Percentiles rank a stretch among this genome's conserved stretches.
phyloP scores from a whole-genome alignment of 352 stramenopile genomes.

The Globisporangium alternatum region DNA sequence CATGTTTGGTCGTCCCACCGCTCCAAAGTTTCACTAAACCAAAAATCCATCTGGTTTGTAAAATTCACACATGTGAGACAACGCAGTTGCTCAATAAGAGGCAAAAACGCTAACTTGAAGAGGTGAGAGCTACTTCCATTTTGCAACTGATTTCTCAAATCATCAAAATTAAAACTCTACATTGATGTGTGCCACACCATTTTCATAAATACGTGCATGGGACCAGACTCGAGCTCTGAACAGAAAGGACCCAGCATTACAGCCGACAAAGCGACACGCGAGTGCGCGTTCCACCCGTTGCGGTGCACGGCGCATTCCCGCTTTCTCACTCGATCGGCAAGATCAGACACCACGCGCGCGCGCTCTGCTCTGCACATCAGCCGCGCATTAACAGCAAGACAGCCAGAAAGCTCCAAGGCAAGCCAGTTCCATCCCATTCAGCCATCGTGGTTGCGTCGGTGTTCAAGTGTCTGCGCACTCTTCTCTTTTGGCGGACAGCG shows the following conservation, averaged over 20 bases:
- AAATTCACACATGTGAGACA: neutral
- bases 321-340: neutral
- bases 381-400: neutral
- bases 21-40: neutral
- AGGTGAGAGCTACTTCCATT: neutral
- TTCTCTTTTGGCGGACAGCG: constrained; percentile 5
- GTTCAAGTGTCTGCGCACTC: neutral
- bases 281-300: neutral
- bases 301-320: neutral
- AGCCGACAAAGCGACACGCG: neutral
- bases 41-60: neutral
- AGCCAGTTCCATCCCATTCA: neutral
- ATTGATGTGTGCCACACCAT: too few species aligned
- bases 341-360: neutral
- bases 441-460: constrained; percentile 8
- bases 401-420: neutral
- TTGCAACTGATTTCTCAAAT: neutral
- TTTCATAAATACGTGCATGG: neutral
- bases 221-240: neutral
- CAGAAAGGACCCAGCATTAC: neutral
- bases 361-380: too few species aligned
- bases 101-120: too few species aligned
- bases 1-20: neutral
- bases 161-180: neutral
- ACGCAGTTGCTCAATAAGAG: neutral